Percentiles rank a stretch among this genome's conserved stretches.
These are phyloP conservation scores for Crithidia fasciculata DNA, from an alignment of 208 protist genomes.

Conservation along the genomic window DNA sequence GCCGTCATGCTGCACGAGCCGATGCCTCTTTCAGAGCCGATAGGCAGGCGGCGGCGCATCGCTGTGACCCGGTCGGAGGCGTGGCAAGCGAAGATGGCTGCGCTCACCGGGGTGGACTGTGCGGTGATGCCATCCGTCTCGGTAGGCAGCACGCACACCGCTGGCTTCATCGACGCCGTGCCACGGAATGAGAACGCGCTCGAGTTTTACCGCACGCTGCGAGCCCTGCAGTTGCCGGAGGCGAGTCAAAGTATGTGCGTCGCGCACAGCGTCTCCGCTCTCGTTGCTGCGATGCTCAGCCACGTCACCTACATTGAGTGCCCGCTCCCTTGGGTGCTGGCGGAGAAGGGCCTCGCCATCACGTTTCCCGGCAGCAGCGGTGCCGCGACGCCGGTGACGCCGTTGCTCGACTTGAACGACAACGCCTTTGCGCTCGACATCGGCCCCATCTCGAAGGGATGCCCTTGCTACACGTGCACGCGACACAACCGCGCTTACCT, in stretches of 20 bases:
- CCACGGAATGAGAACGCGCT: constrained; percentile 42
- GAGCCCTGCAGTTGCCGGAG: constrained; percentile 24
- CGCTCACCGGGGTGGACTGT: constrained; percentile 26
- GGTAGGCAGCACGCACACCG: constrained; percentile 10
- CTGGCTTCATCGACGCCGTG: constrained; percentile 38
- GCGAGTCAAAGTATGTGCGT: constrained; percentile 42
- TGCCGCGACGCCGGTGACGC: background rate
- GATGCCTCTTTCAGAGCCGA: constrained; percentile 50
- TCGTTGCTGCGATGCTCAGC: constrained; percentile 50
- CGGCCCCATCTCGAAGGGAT: constrained; percentile 50
- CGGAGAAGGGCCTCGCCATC: constrained; percentile 76
- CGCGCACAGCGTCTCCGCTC: constrained; percentile 43
- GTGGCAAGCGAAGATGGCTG: constrained; percentile 43
- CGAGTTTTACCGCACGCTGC: constrained; percentile 43
- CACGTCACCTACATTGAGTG: constrained; percentile 71
- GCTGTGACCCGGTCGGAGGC: constrained; percentile 41
- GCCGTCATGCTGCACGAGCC: constrained; percentile 67
- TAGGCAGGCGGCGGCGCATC: constrained; percentile 42
- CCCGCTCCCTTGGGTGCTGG: constrained; percentile 74
- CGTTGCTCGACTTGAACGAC: constrained; percentile 83
- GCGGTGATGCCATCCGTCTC: constrained; percentile 36
- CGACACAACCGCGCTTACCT: constrained; percentile 84
- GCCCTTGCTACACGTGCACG: constrained; percentile 80
- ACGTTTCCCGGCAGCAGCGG: constrained; percentile 25
- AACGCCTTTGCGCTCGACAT: constrained; percentile 65